Base-by-base conservation (phyloP, 805 yeast species). In the Metschnikowia colocasiae region DNA sequence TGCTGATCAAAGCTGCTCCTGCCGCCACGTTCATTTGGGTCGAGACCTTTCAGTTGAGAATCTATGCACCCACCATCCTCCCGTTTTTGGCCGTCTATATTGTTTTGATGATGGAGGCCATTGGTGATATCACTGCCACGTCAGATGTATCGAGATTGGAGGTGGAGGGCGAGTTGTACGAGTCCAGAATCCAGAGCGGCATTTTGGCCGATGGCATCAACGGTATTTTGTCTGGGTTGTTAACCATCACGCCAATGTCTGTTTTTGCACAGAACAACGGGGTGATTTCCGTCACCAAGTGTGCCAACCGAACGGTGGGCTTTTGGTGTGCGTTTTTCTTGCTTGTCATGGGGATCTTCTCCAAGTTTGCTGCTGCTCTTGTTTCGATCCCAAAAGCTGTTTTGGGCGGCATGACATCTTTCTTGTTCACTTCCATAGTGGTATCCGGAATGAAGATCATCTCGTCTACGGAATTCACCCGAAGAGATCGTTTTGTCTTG, bases 191-290 rank as follows among this genome's bases (percentile, higher is more conserved):
- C 52, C 96, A 90, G 70, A 96, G 97, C 59, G 97, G 96, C 68
- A 78, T 89, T 35, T 73, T 89, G 29, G 94, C 95, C n/a, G 95
- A 89, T 65, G 96, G 96, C 39, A 55, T 87, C 54, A 85, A 85
- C 62, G 90, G 96, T 52, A 57, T 84, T 20, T 53, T 88, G 4
- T 83, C 94, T n/a, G 88, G 89, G 40, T 72, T 89, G 35, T 76
- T 81, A 75, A 88, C 95, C 23, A 68, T 85, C 45, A 85, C 95
- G 10, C 96, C 96, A 48, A 74, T 88, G 80, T 83, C 95, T 6
- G 84, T 92, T 0, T 90, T 90, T 71, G 96, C 96, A 18, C 96
- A 90, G 69, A 90, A 90, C 69, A 90, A 90, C 63, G 96, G 96
- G 74, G 96, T 89, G 50, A 88, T 90, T 55, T 83, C 95, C 33